A percentile compares a stretch with the other conserved stretches of the same genome.
These are phyloP conservation scores for Apiotrichum akiyoshidainum DNA, from an alignment of 1,284 basidiomycete genomes.

Conservation along the genomic window DNA sequence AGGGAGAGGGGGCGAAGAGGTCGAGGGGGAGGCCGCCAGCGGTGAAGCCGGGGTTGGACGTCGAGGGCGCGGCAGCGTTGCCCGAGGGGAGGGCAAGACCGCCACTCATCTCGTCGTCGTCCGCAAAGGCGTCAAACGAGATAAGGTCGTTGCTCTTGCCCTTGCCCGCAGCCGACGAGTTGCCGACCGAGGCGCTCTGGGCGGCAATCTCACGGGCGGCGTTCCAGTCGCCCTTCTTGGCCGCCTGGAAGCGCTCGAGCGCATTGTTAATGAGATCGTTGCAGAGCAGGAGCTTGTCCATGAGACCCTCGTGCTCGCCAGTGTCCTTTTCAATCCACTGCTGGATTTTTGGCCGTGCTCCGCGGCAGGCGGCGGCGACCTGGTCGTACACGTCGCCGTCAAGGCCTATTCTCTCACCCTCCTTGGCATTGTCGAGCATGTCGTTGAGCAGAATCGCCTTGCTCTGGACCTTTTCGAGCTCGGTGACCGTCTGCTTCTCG, in stretches of 20 bases:
- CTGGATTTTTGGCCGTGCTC: constrained; percentile 89
- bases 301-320: constrained; percentile 72
- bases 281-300: constrained; percentile 89
- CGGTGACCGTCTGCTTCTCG: constrained; percentile 77
- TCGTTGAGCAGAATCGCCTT: constrained; percentile 93
- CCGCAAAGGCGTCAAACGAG: constrained; percentile 51
- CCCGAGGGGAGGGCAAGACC: constrained; percentile 42
- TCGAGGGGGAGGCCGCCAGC: constrained; percentile 50
- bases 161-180: not conserved
- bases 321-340: constrained; percentile 94
- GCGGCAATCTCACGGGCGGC: constrained; percentile 42
- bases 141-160: constrained; percentile 43
- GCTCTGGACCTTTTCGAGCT: constrained; percentile 90
- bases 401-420: constrained; percentile 70
- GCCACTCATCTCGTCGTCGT: constrained; percentile 33
- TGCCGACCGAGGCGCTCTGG: constrained; percentile 5
- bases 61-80: constrained; percentile 21
- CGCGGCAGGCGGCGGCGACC: constrained; percentile 77
- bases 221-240: constrained; percentile 78
- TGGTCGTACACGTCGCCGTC: constrained; percentile 94
- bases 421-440: constrained; percentile 90
- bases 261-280: constrained; percentile 98
- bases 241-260: constrained; percentile 82
- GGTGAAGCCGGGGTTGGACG: constrained; percentile 30
- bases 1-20: constrained; percentile 47